A percentile compares a stretch with the other conserved stretches of the same genome.
phyloP scores from a whole-genome alignment of 495 filamentous ascomycete species.

The Hypoxylon fragiforme region DNA sequence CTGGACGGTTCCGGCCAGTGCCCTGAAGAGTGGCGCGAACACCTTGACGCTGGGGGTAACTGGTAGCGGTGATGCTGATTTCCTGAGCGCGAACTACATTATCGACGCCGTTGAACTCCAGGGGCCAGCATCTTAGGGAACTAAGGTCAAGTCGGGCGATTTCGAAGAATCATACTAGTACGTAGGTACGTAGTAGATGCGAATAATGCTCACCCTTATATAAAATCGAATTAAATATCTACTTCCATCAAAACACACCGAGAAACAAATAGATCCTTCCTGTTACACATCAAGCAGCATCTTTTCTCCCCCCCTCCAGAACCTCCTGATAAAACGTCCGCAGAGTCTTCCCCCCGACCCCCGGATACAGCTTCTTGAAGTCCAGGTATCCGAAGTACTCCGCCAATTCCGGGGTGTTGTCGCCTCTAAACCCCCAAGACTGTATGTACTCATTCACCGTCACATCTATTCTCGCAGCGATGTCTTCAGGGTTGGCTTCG shows the following conservation, averaged over 20 bases:
- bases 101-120: conserved; percentile 56
- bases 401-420: conserved; percentile 61
- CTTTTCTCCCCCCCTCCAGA: neutral
- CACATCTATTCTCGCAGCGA: conserved; percentile 33
- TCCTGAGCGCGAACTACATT: conserved; percentile 60
- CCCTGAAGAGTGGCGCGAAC: conserved; percentile 56
- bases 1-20: conserved; percentile 53
- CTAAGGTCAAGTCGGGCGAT: too few relatives aligned
- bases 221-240: too few relatives aligned
- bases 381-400: conserved; percentile 62
- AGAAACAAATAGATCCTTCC: too few relatives aligned
- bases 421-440: conserved; percentile 57
- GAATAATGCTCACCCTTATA: too few relatives aligned
- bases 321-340: conserved; percentile 31
- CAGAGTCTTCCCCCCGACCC: conserved; percentile 49
- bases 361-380: conserved; percentile 60
- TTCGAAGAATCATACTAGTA: too few relatives aligned
- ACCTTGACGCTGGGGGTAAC: conserved; percentile 59
- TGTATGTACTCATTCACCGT: conserved; percentile 54
- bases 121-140: conserved; percentile 14
- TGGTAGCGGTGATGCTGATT: conserved; percentile 54
- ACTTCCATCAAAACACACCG: too few relatives aligned
- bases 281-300: neutral
- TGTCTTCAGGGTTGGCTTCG: conserved; percentile 38
- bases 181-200: too few relatives aligned